These are phyloP conservation scores for Hibiscus mutabilis DNA, from an alignment of 345 rosid species.

Conservation along the genomic window DNA sequence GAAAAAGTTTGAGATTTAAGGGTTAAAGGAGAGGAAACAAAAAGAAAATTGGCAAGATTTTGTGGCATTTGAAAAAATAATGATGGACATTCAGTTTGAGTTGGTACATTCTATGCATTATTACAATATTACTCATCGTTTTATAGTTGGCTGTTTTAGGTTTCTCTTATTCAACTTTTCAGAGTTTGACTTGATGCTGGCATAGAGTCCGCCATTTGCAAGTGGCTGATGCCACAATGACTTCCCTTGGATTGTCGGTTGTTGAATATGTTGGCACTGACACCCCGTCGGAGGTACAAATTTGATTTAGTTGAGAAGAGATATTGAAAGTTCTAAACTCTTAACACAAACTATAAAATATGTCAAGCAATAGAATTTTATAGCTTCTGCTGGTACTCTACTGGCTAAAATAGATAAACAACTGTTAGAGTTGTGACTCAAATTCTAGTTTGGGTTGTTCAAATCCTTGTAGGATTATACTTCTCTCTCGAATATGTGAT, in stretches of 20 bases:
- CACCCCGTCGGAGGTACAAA: neutral
- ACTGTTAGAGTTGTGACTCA: no score
- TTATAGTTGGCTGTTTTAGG: neutral
- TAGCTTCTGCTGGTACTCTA: neutral
- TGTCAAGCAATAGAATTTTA: neutral
- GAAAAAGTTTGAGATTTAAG: neutral
- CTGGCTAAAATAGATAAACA: neutral
- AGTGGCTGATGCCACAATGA: slow-evolving; percentile 58
- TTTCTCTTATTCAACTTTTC: slow-evolving; percentile 2
- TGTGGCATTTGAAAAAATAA: neutral
- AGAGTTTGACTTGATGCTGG: slow-evolving; percentile 40
- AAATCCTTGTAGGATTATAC: no score
- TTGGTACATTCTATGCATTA: neutral
- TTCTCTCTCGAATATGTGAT: no score
- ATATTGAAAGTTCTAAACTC: neutral
- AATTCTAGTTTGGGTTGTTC: no score
- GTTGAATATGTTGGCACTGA: slow-evolving; percentile 34
- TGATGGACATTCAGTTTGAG: neutral
- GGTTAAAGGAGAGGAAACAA: neutral
- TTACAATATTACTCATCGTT: neutral
- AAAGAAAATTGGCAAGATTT: neutral
- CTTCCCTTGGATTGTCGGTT: slow-evolving; percentile 65
- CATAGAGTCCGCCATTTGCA: slow-evolving; percentile 57
- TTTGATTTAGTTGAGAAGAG: neutral
- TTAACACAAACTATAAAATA: neutral